phyloP scores from a whole-genome alignment of 306 rosid species.

The Dicorynia guianensis region DNA sequence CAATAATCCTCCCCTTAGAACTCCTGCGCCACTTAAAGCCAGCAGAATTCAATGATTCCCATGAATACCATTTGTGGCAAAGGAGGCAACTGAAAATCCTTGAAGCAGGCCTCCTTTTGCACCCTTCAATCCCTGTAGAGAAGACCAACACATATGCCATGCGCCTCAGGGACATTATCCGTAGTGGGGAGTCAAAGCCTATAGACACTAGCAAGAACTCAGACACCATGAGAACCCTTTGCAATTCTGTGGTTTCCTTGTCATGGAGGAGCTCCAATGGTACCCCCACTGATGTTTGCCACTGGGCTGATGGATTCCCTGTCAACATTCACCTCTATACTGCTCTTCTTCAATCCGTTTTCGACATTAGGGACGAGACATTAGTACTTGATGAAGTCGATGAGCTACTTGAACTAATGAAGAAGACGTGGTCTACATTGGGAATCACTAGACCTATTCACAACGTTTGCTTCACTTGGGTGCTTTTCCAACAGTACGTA shows the following conservation, averaged over 20 bases:
- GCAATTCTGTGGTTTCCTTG: conserved; percentile 85
- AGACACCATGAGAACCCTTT: conserved; percentile 85
- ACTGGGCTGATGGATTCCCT: conserved; percentile 97
- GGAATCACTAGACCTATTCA: conserved; percentile 75
- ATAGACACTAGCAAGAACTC: conserved; percentile 83
- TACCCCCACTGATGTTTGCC: conserved; percentile 82
- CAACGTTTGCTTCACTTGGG: conserved; percentile 88
- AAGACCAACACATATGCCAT: conserved; percentile 65
- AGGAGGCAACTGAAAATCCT: conserved; percentile 81
- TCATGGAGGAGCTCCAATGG: conserved; percentile 89
- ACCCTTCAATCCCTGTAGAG: conserved; percentile 73
- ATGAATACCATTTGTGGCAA: conserved; percentile 90
- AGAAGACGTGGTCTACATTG: conserved; percentile 85
- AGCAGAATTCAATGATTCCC: conserved; percentile 81
- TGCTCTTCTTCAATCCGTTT: conserved; percentile 76
- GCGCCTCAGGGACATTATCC: conserved; percentile 75
- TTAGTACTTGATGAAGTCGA: conserved; percentile 93
- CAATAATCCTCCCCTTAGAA: conserved; percentile 92
- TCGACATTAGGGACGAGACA: conserved; percentile 83
- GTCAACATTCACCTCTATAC: conserved; percentile 73
- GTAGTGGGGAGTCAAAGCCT: conserved; percentile 47
- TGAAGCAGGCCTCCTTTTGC: conserved; percentile 74
- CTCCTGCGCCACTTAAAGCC: conserved; percentile 84
- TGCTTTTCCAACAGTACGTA: conserved; percentile 76
- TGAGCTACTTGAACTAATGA: conserved; percentile 86